Evolutionary conservation across 345 rosid genomes (phyloP), one percentile per base, ranked within the genome.

Genomic region (Anastatica hierochuntica): DNA sequence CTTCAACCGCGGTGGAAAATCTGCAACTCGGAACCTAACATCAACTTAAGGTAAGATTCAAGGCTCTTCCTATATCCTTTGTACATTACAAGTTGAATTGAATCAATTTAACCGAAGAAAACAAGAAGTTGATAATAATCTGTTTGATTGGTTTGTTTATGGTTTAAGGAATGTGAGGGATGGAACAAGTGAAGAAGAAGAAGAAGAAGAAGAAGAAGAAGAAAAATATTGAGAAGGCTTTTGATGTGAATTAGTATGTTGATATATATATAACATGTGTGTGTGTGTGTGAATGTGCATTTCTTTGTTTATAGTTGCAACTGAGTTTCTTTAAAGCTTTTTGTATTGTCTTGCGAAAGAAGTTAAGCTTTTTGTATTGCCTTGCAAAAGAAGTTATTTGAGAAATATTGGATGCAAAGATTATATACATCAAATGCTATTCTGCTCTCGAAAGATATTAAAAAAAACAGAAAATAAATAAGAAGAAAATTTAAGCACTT

Each of bases 111-210:
- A 21, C 24, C 5, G 24, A 21, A n/a, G n/a, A 19, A 45, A 11
- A 16, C 23, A 17, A 36, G 16, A 14, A 12, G 17, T n/a, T 35
- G 24, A 17, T 40, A 29, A 10, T 29, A 21, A 21, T 21, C 49
- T 49, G 35, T 24, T 43, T 13, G 2, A 62, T 13, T 56, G 23
- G 24, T 18, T 33, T 46, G 30, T 17, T 8, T 55, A 49, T 43
- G 53, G 27, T 63, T 48, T 78, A n/a, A 82, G 97, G 76, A 90
- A 74, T 72, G 94, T 73, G 39, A 80, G 85, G 45, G 94, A 86
- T 63, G 88, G 81, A 43, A 76, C 76, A 15, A 72, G 69, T 4
- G 85, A 84, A 17, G 89, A 84, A 11, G 89, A 76, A 15, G 69
- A 79, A 68, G 63, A 12, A 17, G n/a, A n/a, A n/a, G n/a, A n/a